Percentiles rank a stretch among this genome's conserved stretches.
Evolutionary conservation across 139 green algal genomes (phyloP).

Genomic region (Chlorella ohadii): DNA sequence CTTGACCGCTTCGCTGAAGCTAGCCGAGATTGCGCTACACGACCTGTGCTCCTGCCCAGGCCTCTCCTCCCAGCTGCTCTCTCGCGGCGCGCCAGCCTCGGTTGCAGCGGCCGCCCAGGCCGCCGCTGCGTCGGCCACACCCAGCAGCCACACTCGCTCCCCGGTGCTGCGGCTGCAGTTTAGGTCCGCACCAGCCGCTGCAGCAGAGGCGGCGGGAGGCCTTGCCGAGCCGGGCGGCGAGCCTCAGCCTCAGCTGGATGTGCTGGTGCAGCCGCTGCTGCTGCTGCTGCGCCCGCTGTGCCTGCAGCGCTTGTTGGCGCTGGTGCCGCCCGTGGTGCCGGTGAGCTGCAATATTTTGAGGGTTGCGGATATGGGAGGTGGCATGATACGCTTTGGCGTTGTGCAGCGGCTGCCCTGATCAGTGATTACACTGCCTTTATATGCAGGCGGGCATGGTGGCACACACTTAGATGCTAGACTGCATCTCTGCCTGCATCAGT

Average conservation of each 20-base stretch:
- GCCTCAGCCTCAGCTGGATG: slow-evolving; percentile 19
- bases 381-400: too few species aligned
- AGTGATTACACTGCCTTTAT: too few species aligned
- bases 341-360: neutral
- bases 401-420: too few species aligned
- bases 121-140: neutral
- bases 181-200: neutral
- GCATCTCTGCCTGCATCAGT: too few species aligned
- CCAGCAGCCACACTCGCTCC: neutral
- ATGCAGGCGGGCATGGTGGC: too few species aligned
- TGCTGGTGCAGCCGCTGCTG: slow-evolving; percentile 43
- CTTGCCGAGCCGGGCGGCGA: neutral
- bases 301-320: neutral
- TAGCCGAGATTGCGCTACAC: slow-evolving; percentile 17
- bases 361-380: too few species aligned
- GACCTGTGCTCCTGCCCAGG: slow-evolving; percentile 29
- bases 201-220: neutral
- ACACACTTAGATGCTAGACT: too few species aligned
- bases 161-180: slow-evolving; percentile 24
- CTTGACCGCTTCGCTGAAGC: neutral
- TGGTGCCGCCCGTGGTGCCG: slow-evolving; percentile 1
- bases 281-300: slow-evolving; percentile 2
- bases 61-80: neutral
- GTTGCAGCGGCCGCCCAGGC: neutral
- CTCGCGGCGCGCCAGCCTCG: neutral